Evolutionary conservation across 805 yeast genomes (phyloP).

Genomic region (Yueomyces sp.): DNA sequence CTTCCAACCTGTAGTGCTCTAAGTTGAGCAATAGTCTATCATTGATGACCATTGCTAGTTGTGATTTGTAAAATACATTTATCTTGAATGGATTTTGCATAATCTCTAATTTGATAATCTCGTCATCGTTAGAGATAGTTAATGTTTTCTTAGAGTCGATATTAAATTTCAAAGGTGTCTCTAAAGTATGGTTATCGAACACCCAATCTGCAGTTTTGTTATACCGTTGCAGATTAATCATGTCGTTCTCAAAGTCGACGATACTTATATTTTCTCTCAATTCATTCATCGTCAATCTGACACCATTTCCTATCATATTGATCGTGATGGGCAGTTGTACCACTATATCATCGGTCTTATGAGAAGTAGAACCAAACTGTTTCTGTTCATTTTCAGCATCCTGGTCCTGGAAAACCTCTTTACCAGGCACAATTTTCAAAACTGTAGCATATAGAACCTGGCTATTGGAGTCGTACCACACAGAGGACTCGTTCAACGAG

Average conservation of each 20-base stretch:
- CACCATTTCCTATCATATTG: slow-evolving; percentile 35
- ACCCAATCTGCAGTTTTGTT: slow-evolving; percentile 50
- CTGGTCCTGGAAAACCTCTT: slow-evolving; percentile 2
- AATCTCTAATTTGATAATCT: slow-evolving; percentile 31
- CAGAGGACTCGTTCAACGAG: slow-evolving; percentile 26
- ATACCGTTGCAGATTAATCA: slow-evolving; percentile 38
- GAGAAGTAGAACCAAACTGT: not conserved
- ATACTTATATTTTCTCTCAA: slow-evolving; percentile 23
- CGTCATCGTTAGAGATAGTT: slow-evolving; percentile 1
- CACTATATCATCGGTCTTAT: slow-evolving; percentile 20
- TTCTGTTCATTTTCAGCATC: not conserved
- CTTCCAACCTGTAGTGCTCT: slow-evolving; percentile 62
- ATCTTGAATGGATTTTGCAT: slow-evolving; percentile 25
- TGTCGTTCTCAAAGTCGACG: slow-evolving; percentile 9
- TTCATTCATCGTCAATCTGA: slow-evolving; percentile 62
- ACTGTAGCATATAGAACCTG: slow-evolving; percentile 34
- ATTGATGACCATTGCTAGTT: slow-evolving; percentile 45
- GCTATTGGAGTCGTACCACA: slow-evolving; percentile 14
- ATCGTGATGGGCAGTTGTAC: slow-evolving; percentile 44
- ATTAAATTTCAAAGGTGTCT: not conserved
- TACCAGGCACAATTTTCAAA: slow-evolving; percentile 28
- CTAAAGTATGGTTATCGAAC: slow-evolving; percentile 18
- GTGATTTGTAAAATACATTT: slow-evolving; percentile 32
- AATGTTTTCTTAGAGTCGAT: not conserved
- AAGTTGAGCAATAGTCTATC: slow-evolving; percentile 57